These are phyloP conservation scores for Quercus agrifolia DNA, from an alignment of 306 rosid genomes.

Conservation along the genomic window DNA sequence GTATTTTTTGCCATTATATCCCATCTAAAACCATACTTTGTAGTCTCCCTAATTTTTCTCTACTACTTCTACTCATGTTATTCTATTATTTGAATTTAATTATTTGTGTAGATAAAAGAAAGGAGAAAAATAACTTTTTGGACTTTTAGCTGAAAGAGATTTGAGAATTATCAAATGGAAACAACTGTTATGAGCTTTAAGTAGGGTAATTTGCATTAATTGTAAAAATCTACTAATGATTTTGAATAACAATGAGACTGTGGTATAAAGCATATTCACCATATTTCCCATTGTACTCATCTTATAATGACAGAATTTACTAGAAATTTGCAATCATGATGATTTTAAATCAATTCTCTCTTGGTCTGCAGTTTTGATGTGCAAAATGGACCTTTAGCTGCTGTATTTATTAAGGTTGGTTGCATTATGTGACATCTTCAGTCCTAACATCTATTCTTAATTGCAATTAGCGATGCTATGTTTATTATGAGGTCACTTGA, in stretches of 20 bases:
- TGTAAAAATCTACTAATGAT: not conserved
- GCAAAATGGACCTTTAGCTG: slow-evolving; percentile 88
- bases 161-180: not conserved
- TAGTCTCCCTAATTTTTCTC: too few species aligned
- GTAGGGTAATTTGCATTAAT: not conserved
- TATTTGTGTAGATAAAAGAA: too few species aligned
- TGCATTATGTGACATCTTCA: slow-evolving; percentile 3
- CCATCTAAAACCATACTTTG: too few species aligned
- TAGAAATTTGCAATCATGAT: not conserved
- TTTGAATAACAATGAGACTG: not conserved
- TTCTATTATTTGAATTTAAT: too few species aligned
- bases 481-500: not conserved
- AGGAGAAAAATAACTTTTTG: not conserved
- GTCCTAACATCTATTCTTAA: slow-evolving; percentile 13
- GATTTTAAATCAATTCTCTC: not conserved
- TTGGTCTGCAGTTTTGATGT: slow-evolving; percentile 69
- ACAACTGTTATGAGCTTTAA: not conserved
- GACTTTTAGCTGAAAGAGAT: not conserved
- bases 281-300: not conserved
- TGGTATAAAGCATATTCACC: not conserved
- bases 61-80: too few species aligned
- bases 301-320: not conserved
- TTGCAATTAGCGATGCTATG: not conserved
- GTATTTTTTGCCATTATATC: too few species aligned
- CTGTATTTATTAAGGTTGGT: slow-evolving; percentile 85